Evolutionary conservation across 768 basidiomycete genomes (phyloP).

Genomic region (Grammothele lineata): DNA sequence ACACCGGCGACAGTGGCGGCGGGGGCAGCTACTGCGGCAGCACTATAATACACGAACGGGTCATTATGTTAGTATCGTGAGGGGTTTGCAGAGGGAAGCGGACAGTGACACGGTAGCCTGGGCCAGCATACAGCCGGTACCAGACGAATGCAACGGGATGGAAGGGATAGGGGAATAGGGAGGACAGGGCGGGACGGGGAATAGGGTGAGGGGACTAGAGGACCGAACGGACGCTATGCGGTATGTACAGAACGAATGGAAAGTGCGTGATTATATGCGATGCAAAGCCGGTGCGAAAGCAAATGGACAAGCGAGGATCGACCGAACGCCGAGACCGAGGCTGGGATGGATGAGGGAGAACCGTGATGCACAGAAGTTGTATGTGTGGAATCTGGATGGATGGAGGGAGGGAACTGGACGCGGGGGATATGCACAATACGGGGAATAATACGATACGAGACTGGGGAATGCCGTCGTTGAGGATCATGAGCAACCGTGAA

Average conservation of each 20-base stretch:
- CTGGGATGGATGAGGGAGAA: neutral
- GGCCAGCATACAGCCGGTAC: neutral
- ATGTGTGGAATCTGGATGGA: neutral
- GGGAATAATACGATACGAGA: constrained; percentile 13
- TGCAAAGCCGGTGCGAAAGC: constrained; percentile 12
- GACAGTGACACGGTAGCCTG: neutral
- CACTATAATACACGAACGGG: constrained; percentile 1
- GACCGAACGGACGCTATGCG: neutral
- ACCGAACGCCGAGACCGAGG: neutral
- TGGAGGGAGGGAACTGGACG: neutral
- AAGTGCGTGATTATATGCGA: constrained; percentile 14
- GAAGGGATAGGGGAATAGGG: neutral
- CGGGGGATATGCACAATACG: constrained; percentile 6
- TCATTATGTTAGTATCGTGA: neutral
- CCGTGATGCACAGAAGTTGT: neutral
- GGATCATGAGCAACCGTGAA: neutral
- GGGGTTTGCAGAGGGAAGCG: neutral
- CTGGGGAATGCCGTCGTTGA: neutral
- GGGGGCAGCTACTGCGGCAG: too few relatives aligned
- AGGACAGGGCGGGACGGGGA: neutral
- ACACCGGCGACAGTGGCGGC: too few relatives aligned
- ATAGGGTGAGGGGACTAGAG: neutral
- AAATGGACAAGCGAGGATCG: constrained; percentile 1
- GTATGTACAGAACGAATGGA: constrained; percentile 11
- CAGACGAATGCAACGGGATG: neutral